Conservation (phyloP, 2,329 filamentous ascomycete species). For the Rhinocladiella similis region DNA sequence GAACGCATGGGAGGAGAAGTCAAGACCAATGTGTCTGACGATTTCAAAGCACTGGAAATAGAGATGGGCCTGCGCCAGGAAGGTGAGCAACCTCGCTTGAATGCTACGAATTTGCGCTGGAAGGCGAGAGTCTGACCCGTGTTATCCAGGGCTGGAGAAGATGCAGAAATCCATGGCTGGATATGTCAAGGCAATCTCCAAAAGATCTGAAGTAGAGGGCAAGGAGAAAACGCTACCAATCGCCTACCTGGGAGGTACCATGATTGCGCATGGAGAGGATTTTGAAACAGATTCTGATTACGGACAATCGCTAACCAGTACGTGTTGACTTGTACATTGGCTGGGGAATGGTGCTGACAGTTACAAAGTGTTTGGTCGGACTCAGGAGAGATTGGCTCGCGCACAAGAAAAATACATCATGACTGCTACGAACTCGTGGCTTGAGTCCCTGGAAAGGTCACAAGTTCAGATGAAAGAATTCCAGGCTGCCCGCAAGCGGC, state of each 20-base stretch:
- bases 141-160: conserved; percentile 74
- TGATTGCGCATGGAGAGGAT: conserved; percentile 88
- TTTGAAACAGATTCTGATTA: conserved; percentile 90
- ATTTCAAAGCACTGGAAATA: conserved; percentile 85
- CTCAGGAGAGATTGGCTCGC: conserved; percentile 83
- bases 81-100: conserved; percentile 53
- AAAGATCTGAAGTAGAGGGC: conserved; percentile 80
- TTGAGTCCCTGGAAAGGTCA: conserved; percentile 87
- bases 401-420: conserved; percentile 81
- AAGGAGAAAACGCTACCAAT: conserved; percentile 83
- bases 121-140: conserved; percentile 21
- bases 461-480: conserved; percentile 97
- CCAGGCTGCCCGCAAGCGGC: conserved; percentile 88
- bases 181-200: conserved; percentile 86
- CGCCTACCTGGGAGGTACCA: conserved; percentile 76
- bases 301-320: conserved; percentile 77
- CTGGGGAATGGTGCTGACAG: background rate
- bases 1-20: conserved; percentile 93
- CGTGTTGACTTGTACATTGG: conserved; percentile 31
- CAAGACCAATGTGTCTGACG: conserved; percentile 82
- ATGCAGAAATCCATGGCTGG: conserved; percentile 81
- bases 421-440: conserved; percentile 78
- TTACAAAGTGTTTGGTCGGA: conserved; percentile 68
- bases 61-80: conserved; percentile 90
- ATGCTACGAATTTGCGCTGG: background rate